Percentiles rank a stretch among this genome's conserved stretches.
Conservation (phyloP, 2,329 filamentous ascomycete genomes). For the Dothideomycetes sp. region DNA sequence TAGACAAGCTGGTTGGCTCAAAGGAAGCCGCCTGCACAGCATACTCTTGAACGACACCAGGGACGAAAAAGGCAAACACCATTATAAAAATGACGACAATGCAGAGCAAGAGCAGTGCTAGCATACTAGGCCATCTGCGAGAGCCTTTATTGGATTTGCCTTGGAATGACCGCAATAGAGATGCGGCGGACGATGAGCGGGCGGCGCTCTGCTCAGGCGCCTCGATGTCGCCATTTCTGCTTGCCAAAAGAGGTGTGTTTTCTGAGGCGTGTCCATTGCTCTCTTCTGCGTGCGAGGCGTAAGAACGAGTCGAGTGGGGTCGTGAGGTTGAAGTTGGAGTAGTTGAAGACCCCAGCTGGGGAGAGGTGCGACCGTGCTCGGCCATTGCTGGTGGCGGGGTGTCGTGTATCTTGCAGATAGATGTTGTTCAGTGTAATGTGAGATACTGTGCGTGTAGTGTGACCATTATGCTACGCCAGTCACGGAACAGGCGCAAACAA, state of each 20-base stretch:
- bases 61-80: constrained; percentile 67
- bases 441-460: too few species aligned
- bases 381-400: constrained; percentile 18
- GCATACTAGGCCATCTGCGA: constrained; percentile 64
- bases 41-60: constrained; percentile 73
- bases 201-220: constrained; percentile 6
- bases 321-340: constrained; percentile 26
- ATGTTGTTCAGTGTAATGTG: too few species aligned
- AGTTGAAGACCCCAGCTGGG: constrained; percentile 20
- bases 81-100: constrained; percentile 57
- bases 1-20: constrained; percentile 70
- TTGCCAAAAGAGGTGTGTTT: constrained; percentile 24
- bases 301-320: constrained; percentile 23
- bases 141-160: constrained; percentile 25
- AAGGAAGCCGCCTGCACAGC: constrained; percentile 73
- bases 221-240: constrained; percentile 11
- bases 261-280: constrained; percentile 25
- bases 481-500: too few species aligned
- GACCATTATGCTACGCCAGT: too few species aligned
- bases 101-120: constrained; percentile 60
- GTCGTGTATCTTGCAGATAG: too few species aligned
- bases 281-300: constrained; percentile 21
- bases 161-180: constrained; percentile 24
- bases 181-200: constrained; percentile 23
- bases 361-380: constrained; percentile 18